Conservation (phyloP, 257 asterid genomes). For the Forsythia suspensa region DNA sequence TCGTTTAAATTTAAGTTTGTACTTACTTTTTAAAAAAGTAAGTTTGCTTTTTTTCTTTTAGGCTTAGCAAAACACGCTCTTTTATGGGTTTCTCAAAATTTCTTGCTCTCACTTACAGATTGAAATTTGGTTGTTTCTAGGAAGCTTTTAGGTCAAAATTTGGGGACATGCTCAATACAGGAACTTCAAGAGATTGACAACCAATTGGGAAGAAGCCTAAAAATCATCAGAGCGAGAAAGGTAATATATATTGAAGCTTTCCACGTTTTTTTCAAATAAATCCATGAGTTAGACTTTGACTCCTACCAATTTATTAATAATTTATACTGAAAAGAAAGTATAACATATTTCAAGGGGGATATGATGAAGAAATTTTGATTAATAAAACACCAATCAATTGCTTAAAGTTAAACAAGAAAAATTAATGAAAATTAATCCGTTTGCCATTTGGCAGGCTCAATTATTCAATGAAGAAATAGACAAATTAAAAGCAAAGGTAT, state of each 20-base stretch:
- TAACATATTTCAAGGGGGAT: no score
- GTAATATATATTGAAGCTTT: conserved; percentile 6
- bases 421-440: neutral
- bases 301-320: no score
- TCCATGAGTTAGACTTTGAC: no score
- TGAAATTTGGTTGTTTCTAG: conserved; percentile 29
- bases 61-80: neutral
- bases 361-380: no score
- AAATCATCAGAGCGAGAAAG: conserved; percentile 55
- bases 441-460: conserved; percentile 34
- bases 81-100: neutral
- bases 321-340: no score
- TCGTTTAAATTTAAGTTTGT: no score
- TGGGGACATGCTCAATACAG: conserved; percentile 47
- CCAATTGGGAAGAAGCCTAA: conserved; percentile 66
- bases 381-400: neutral
- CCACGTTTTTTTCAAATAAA: neutral
- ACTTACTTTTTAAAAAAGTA: no score
- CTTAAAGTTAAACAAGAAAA: neutral
- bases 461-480: conserved; percentile 41
- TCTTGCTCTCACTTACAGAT: neutral
- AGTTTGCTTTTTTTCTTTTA: neutral
- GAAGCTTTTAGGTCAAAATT: conserved; percentile 64
- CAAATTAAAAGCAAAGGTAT: conserved; percentile 43
- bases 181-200: conserved; percentile 61